phyloP scores from a whole-genome alignment of 2,329 filamentous ascomycete genomes.

The Fusarium hainanense region DNA sequence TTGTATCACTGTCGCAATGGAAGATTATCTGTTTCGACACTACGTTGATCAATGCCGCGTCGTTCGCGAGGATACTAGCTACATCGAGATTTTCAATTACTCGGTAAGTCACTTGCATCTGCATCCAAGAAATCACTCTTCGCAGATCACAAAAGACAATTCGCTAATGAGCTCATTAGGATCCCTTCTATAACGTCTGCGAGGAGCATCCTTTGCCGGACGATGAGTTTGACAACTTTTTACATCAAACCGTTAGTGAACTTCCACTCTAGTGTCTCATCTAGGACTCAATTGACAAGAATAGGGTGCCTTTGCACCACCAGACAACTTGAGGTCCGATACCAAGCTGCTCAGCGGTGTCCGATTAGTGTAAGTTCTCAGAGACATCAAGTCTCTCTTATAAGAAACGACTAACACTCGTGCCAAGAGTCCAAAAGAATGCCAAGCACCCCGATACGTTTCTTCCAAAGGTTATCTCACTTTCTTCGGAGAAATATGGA shows the following conservation, averaged over 20 bases:
- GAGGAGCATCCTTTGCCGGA: constrained; percentile 64
- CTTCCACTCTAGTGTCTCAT: neutral
- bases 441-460: constrained; percentile 69
- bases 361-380: constrained; percentile 62
- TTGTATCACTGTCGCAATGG: constrained; percentile 55
- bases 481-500: constrained; percentile 62
- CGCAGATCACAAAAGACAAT: neutral
- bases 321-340: constrained; percentile 54
- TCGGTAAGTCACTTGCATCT: constrained; percentile 56
- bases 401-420: constrained; percentile 8
- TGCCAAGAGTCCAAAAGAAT: constrained; percentile 64
- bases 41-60: constrained; percentile 61
- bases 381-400: neutral
- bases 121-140: neutral
- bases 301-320: constrained; percentile 66
- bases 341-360: constrained; percentile 62
- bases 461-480: constrained; percentile 63
- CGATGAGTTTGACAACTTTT: constrained; percentile 69
- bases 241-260: constrained; percentile 57
- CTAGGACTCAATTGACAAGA: constrained; percentile 17
- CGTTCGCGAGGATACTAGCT: constrained; percentile 64
- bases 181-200: constrained; percentile 60
- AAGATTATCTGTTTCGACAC: constrained; percentile 67
- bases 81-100: constrained; percentile 70
- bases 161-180: constrained; percentile 50